phyloP scores from a whole-genome alignment of 169 alveolate genomes.

The Neospora caninum region DNA sequence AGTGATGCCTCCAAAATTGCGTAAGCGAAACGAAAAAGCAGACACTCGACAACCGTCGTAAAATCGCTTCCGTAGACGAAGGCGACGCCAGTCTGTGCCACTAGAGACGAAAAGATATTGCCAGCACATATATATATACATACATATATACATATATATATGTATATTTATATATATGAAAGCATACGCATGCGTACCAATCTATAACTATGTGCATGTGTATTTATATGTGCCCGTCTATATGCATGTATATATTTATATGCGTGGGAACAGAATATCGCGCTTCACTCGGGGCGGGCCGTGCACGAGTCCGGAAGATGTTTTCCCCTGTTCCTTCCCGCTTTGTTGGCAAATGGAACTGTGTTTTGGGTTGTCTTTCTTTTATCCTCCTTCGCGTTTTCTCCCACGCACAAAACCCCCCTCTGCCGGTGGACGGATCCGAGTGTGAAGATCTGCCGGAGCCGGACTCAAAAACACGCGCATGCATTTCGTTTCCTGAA shows the following conservation, averaged over 20 bases:
- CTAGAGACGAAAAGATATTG: background rate
- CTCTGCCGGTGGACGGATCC: background rate
- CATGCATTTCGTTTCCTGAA: background rate
- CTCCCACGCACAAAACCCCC: no score
- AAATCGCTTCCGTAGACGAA: background rate
- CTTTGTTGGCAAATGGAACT: background rate
- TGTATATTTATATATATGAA: background rate
- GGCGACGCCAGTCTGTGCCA: background rate
- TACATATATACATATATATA: background rate
- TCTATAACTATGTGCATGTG: no score
- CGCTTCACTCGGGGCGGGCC: no score
- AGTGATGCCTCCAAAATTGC: constrained; percentile 5
- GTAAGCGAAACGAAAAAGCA: background rate
- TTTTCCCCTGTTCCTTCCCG: no score
- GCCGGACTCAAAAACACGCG: background rate
- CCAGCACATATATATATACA: background rate
- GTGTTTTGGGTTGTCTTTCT: background rate
- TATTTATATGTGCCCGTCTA: background rate
- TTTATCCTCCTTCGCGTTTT: no score
- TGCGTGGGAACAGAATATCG: no score
- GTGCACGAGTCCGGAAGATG: no score
- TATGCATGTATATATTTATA: background rate
- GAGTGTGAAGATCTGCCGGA: background rate
- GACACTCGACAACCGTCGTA: background rate
- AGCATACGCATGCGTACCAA: background rate